Base-by-base conservation (phyloP, 305 asterid genomes). In the Plantago coronopus region DNA sequence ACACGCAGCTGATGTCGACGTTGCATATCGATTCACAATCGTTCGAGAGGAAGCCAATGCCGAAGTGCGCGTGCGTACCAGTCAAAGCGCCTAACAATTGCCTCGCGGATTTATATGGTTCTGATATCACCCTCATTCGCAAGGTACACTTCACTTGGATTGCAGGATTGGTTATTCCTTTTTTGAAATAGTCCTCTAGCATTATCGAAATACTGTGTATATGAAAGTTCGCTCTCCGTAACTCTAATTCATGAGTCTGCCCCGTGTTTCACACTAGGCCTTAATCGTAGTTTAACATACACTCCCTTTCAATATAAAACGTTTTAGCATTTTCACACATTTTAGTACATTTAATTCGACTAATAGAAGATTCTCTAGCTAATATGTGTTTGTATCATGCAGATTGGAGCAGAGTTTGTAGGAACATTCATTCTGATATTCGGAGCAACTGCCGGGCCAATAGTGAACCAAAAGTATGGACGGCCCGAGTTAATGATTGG, bases 391-490 rank as follows among this genome's bases (percentile, higher is more conserved):
- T 17, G 2, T 8, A 34, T 31, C 16, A 2, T 63, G 67, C 72
- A 91, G 98, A 66, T 91, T 49, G 98, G 96, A 69, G 98, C 98
- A 1, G 98, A 91, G 80, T 91, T 91, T 72, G 93, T 91, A 2
- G 98, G 98, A n/a, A 88, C 98, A 21, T 88, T 88, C 83, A 86
- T 91, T 63, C 81, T 91, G 59, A 91, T 88, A 78, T 91, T 91
- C 27, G 90, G 76, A 9, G 98, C 95, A 2, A 78, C 96, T 3
- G 98, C 96, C 0, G 95, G 83, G 57, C 96, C 98, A 10, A 91
- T 91, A 10, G 95, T 91, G 82, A 88, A 91, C 81, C 86, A 91
- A 64, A 91, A 91, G 81, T 82, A 86, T 77, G 27, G 42, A 3
- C 91, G 89, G 5, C 86, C 73, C 0, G 98, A 91, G 62, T 70